Base-by-base conservation (phyloP, 1,139 yeast species). In the Scheffersomyces quercinus region DNA sequence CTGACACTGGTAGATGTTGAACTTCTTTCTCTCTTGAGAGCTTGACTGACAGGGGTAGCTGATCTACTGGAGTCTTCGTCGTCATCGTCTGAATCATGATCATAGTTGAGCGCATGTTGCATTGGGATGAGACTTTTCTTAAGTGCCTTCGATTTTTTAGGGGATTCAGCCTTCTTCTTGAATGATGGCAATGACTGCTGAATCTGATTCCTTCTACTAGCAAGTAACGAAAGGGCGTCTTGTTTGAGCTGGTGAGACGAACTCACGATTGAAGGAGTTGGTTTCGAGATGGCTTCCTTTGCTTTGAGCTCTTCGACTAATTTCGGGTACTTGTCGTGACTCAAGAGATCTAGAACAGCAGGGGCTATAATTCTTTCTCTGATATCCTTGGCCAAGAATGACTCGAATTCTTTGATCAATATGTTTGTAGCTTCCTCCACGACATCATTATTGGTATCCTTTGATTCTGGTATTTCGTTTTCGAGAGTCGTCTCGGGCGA, bases 301-400 rank as follows among this genome's bases (percentile, higher is more conserved):
- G 64, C 64, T 51, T 65, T 68, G 41, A 73, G 64, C 35, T 75
- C 77, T n/a, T 70, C 70, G 29, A 81, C 65, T 24, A 81, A 53
- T 2, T 72, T 73, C 0, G 87, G 83, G 54, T 81, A 85, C 40
- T 78, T 77, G 3, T 78, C 80, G 37, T 82, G 85, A 46, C 79
- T 77, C 50, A 89, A 70, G 14, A 78, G 67, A 29, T 83, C 85
- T 42, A 86, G 72, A 13, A 89, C 78, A 1, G 77, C 74, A 0
- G 95, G 91, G 0, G 89, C 91, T 30, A 88, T 77, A 5, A 87
- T 68, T 50, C 90, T 79, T 55, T 84, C 93, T 54, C 88, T 73
- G 30, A 89, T 79, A 64, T 89, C 96, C 48, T 85, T 84, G 31
- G 82, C 68, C 41, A 89, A 64, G 42, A 84, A 82, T 5, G 73